phyloP scores from a whole-genome alignment of 805 yeast species.

The Saturnispora serradocipensis region DNA sequence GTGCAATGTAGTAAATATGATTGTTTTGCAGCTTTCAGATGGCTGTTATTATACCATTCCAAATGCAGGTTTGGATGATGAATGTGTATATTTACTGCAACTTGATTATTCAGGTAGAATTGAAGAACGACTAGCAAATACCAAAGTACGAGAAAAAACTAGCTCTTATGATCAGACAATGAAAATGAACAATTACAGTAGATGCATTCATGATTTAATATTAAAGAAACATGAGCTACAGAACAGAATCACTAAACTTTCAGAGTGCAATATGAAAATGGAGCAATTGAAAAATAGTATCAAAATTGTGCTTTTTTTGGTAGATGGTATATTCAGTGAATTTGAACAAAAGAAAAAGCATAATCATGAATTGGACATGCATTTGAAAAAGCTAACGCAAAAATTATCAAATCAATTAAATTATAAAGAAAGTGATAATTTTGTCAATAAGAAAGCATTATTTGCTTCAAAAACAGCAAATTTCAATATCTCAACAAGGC shows the following conservation, averaged over 20 bases:
- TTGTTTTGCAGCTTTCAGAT: conserved; percentile 23
- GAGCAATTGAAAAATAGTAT: conserved; percentile 5
- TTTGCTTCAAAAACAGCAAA: background rate
- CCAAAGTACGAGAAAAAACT: conserved; percentile 16
- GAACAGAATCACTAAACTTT: background rate
- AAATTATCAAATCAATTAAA: background rate
- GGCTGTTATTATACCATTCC: conserved; percentile 27
- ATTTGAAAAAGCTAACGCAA: background rate
- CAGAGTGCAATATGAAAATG: background rate
- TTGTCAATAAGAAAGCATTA: background rate
- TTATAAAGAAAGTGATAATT: background rate
- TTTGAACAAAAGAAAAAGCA: background rate
- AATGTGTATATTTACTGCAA: conserved; percentile 10
- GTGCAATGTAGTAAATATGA: conserved; percentile 17
- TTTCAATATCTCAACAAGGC: background rate
- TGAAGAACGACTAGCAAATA: background rate
- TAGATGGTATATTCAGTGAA: conserved; percentile 1
- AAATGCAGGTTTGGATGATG: conserved; percentile 9
- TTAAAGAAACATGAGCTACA: conserved; percentile 14
- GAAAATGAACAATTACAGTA: conserved; percentile 32
- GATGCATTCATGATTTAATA: conserved; percentile 29
- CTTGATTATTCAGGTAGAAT: conserved; percentile 4
- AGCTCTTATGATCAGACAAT: conserved; percentile 33
- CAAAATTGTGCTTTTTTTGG: background rate
- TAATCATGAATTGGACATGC: background rate